Evolutionary conservation across 2,329 filamentous ascomycete species (phyloP).

Genomic region (Cercospora canescens): DNA sequence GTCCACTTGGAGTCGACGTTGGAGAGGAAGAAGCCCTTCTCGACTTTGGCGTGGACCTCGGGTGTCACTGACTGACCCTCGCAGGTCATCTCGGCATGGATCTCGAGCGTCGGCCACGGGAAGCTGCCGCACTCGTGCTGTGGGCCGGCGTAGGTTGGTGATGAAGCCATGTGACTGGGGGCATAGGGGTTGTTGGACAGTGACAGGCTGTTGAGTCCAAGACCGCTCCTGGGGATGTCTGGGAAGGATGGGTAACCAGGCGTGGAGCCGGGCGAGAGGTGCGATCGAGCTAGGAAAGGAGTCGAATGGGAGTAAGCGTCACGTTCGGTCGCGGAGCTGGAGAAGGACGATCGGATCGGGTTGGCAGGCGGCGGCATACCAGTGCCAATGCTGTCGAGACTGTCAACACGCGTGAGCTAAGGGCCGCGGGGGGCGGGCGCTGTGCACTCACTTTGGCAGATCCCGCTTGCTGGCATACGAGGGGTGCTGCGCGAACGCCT

Average conservation of each 20-base stretch:
- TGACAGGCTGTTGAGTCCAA: constrained; percentile 28
- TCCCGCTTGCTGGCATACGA: constrained; percentile 39
- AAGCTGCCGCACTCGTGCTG: constrained; percentile 39
- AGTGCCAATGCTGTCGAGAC: constrained; percentile 30
- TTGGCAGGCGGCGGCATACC: constrained; percentile 32
- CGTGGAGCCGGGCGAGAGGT: constrained; percentile 30
- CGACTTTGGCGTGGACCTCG: constrained; percentile 76
- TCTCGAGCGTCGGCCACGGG: constrained; percentile 49
- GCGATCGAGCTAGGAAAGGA: constrained; percentile 29
- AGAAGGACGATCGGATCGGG: constrained; percentile 28
- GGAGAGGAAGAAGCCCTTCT: constrained; percentile 81
- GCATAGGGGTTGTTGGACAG: constrained; percentile 24
- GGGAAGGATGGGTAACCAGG: constrained; percentile 33
- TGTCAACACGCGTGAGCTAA: constrained; percentile 32
- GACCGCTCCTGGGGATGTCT: constrained; percentile 33
- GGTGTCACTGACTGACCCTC: constrained; percentile 62
- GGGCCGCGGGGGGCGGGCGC: constrained; percentile 17
- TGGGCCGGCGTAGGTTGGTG: constrained; percentile 29
- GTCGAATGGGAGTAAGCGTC: constrained; percentile 30
- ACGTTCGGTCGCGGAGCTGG: constrained; percentile 31
- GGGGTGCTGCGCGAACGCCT: constrained; percentile 42
- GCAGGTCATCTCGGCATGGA: constrained; percentile 63
- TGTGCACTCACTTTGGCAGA: constrained; percentile 46
- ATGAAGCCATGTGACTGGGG: constrained; percentile 32
- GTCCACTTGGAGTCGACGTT: constrained; percentile 78